A percentile compares a stretch with the other conserved stretches of the same genome.
phyloP scores from a whole-genome alignment of 768 basidiomycete species.

The Steccherinum ochraceum region DNA sequence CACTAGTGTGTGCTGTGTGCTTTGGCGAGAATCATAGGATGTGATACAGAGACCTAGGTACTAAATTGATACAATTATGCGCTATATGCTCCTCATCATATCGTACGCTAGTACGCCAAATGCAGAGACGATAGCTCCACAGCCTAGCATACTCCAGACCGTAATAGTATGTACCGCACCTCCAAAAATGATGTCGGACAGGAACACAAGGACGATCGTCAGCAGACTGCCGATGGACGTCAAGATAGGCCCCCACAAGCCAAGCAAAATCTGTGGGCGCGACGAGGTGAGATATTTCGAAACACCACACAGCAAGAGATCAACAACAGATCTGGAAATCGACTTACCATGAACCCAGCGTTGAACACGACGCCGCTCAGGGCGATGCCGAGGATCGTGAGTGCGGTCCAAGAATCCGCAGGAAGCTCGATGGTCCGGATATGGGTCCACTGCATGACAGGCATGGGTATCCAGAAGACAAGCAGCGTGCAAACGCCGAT shows the following conservation, averaged over 20 bases:
- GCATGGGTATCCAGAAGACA: conserved; percentile 74
- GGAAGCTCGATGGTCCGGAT: conserved; percentile 68
- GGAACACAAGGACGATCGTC: conserved; percentile 85
- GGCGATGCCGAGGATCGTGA: conserved; percentile 63
- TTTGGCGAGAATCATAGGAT: no score
- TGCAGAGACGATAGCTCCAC: conserved; percentile 71
- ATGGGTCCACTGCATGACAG: conserved; percentile 60
- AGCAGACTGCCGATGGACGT: conserved; percentile 88
- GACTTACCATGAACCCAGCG: conserved; percentile 74
- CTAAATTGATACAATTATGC: background rate
- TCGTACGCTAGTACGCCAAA: conserved; percentile 78
- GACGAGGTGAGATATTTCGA: background rate
- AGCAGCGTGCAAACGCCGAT: conserved; percentile 77
- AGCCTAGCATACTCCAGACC: conserved; percentile 68
- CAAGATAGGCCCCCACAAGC: conserved; percentile 83
- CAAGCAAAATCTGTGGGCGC: conserved; percentile 58
- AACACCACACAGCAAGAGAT: conserved; percentile 5
- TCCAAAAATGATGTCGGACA: conserved; percentile 74
- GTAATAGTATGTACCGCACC: conserved; percentile 56
- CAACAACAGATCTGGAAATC: background rate
- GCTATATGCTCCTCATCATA: conserved; percentile 28
- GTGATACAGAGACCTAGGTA: no score
- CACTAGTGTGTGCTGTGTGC: no score
- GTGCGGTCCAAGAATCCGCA: conserved; percentile 32
- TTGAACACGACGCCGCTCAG: conserved; percentile 74